A percentile compares a stretch with the other conserved stretches of the same genome.
phyloP scores from a whole-genome alignment of 2,329 filamentous ascomycete species.

The Saccharata proteae region DNA sequence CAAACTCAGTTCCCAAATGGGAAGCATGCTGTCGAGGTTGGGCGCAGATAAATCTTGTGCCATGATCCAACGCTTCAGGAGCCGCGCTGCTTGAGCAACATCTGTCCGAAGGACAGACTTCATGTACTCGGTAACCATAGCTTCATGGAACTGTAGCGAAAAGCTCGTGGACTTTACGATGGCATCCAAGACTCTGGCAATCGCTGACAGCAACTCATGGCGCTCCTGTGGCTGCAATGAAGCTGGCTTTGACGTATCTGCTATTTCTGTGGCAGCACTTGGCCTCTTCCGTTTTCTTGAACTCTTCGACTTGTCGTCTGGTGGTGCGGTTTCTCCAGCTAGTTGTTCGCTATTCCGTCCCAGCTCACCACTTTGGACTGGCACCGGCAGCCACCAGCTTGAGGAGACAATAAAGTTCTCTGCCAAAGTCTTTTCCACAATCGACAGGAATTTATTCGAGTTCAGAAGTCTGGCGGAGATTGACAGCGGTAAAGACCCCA shows the following conservation, averaged over 20 bases:
- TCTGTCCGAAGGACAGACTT: slow-evolving; percentile 23
- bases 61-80: slow-evolving; percentile 23
- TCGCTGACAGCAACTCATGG: slow-evolving; percentile 15
- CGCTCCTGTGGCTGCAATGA: slow-evolving; percentile 10
- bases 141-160: slow-evolving; percentile 14
- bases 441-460: slow-evolving; percentile 53
- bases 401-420: slow-evolving; percentile 30
- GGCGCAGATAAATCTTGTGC: slow-evolving; percentile 1
- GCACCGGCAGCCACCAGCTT: too few relatives aligned
- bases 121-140: slow-evolving; percentile 21
- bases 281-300: slow-evolving; percentile 25
- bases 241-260: slow-evolving; percentile 10
- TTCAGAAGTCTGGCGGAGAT: slow-evolving; percentile 59
- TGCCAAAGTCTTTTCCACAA: slow-evolving; percentile 54
- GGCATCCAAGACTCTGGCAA: slow-evolving; percentile 14
- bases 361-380: too few relatives aligned
- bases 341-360: background rate
- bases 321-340: too few relatives aligned
- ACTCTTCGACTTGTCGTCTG: slow-evolving; percentile 9
- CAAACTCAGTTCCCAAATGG: slow-evolving; percentile 22
- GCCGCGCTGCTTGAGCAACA: slow-evolving; percentile 22
- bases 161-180: slow-evolving; percentile 12
- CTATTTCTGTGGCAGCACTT: slow-evolving; percentile 2
- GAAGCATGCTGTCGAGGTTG: slow-evolving; percentile 7
- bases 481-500: slow-evolving; percentile 54